Evolutionary conservation across 192 early-diverging fungal genomes (phyloP), one percentile per base, ranked within the genome.

Genomic region (Cladochytrium replicatum): DNA sequence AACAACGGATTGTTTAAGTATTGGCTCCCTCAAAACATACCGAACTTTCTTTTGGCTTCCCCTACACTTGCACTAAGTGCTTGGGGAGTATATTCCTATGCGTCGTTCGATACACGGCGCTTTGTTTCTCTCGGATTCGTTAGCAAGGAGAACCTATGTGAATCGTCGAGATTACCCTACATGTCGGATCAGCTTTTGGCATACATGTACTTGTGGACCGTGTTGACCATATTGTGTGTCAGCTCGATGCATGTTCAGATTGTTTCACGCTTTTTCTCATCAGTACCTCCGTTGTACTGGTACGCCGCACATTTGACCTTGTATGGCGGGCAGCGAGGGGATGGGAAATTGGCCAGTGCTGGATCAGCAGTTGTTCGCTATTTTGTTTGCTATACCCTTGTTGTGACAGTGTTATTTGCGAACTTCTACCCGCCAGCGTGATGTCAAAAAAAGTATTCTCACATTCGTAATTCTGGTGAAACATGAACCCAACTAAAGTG

Each of bases 161-260:
- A 72, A 32, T 31, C 21, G n/a, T 41, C 30, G 3, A 25, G 11
- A 26, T 23, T 9, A 9, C 19, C 32, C 38, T 6, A 41, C 22
- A 9, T 26, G 22, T 37, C 39, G 41, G 40, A 43, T 22, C 27
- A 34, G n/a, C 41, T 75, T 38, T 48, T 78, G 23, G 74, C 79
- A 5, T 72, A 81, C 43, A 68, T 88, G 28, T 83, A 84, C 30
- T 63, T 95, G 24, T 87, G 84, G 81, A 28, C 57, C 4, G 57
- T 75, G 6, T 48, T 92, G 41, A 55, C 88, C 0, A 7, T 77
- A 2, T 75, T 78, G 26, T 71, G 66, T n/a, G 47, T 69, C 6
- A 81, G 80, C 0, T 78, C 69, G 32, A 91, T 89, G 83, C 89
- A 95, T 49, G 74, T 95, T n/a, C 91, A 95, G 68, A 74, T 95